Evolutionary conservation across 192 early-diverging fungal species (phyloP), one percentile per base, ranked within the genome.

Genomic region (Piromyces finnis): DNA sequence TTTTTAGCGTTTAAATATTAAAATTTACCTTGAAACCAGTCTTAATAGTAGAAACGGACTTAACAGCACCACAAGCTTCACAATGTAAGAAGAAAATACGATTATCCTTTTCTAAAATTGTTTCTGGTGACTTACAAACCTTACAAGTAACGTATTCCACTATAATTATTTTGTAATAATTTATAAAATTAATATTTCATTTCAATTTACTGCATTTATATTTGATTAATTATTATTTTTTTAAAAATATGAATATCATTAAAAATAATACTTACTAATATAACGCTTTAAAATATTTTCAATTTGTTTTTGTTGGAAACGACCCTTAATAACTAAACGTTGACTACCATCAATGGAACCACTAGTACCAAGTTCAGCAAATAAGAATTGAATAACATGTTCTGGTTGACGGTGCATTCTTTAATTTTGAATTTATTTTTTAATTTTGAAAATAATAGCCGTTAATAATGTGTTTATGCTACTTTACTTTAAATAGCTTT

Each of bases 141-240:
- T 99, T 99, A 89, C 98, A 99, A 17, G 95, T 94, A 28, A 99
- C 97, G 80, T 99, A 99, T 85, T 99, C 97, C 78, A 93, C 93
- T 92, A 77, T 26, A 80, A 30, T 26, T 29, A 6, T 30, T 5
- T 11, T 27, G 9, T 22, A 51, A 51, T 51, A 51, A 39, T 14
- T n/a, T n/a, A n/a, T n/a, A n/a, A 28, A 39, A 12, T 27, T 39
- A 83, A 82, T 80, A 81, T 82, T 81, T 30, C 51, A 30, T 26
- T 84, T 27, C 13, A 28, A 77, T 79, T 12, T n/a, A n/a, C n/a
- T n/a, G n/a, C n/a, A n/a, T n/a, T n/a, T n/a, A n/a, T n/a, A n/a
- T n/a, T n/a, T n/a, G n/a, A n/a, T n/a, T n/a, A n/a, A n/a, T n/a
- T n/a, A n/a, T n/a, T n/a, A n/a, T n/a, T n/a, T n/a, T n/a, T n/a